Evolutionary conservation across 2,329 filamentous ascomycete genomes (phyloP), one percentile per base, ranked within the genome.

Genomic region (Fusarium miscanthi): DNA sequence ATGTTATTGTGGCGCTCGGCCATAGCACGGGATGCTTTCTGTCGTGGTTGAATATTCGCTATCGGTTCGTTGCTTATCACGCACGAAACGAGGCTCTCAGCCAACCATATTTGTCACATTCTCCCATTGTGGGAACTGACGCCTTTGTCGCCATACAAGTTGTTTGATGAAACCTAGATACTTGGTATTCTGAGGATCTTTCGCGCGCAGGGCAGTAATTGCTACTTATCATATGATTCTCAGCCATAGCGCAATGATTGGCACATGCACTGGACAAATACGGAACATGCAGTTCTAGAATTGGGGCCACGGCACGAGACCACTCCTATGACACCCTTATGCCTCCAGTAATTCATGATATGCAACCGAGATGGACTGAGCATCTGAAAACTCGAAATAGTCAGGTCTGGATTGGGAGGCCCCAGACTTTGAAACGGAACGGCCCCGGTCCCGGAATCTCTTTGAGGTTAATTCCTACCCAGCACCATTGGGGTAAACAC

Each of bases 231-330:
- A 64, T 63, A 65, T 72, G 62, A 56, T 67, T 52, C 54, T 56
- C 56, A 60, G 66, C 38, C 35, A 43, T 53, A 48, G 51, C 45
- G 43, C 48, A 25, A 49, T 51, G 65, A 45, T 30, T 52, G 35
- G 57, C 45, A 42, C 43, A 53, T 48, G 41, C 33, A 49, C 33
- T 42, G 21, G 30, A 63, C 46, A 51, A 52, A 49, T 63, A 54
- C 43, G 54, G 52, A 57, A 61, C 49, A 60, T 76, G 56, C 41
- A 58, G 58, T 45, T 68, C 48, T 43, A 52, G 59, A 38, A 62
- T 62, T 46, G 48, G 52, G 53, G 58, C 53, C 61, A 72, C 72
- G 54, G 57, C 68, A 72, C 74, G 54, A 48, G 70, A 73, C 63
- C 63, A 57, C 48, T 51, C 53, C 49, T 62, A 48, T 63, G 68